These are phyloP conservation scores for Thermothelomyces thermophilus DNA, from an alignment of 2,329 filamentous ascomycete species.

Conservation along the genomic window DNA sequence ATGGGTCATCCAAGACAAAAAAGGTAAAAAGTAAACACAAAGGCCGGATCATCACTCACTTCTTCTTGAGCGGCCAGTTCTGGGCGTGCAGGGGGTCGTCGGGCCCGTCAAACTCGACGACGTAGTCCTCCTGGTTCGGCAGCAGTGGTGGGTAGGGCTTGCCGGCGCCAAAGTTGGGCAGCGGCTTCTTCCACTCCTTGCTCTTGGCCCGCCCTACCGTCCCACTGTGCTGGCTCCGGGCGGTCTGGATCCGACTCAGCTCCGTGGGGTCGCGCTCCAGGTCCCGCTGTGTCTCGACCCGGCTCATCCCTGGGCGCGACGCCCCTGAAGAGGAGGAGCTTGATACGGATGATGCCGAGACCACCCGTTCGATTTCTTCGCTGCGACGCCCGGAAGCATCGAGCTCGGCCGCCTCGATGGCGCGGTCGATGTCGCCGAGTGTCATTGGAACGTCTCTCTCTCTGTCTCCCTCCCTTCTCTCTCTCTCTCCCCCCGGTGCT, in stretches of 20 bases:
- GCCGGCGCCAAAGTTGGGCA: conserved; percentile 66
- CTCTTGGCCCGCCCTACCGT: conserved; percentile 58
- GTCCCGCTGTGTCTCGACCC: conserved; percentile 58
- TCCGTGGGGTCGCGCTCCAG: conserved; percentile 64
- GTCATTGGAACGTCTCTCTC: conserved; percentile 27
- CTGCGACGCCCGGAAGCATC: conserved; percentile 44
- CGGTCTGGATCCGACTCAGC: conserved; percentile 64
- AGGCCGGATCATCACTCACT: no score
- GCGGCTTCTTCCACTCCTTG: conserved; percentile 48
- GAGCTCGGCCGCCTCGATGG: conserved; percentile 47
- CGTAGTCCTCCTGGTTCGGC: conserved; percentile 67
- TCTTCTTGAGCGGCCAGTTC: conserved; percentile 78
- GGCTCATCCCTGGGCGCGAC: conserved; percentile 44
- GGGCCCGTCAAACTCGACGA: conserved; percentile 78
- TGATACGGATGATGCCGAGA: conserved; percentile 45
- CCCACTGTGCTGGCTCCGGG: conserved; percentile 60
- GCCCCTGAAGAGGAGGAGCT: conserved; percentile 42
- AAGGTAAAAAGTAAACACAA: no score
- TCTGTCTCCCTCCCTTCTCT: neutral
- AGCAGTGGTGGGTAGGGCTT: conserved; percentile 66
- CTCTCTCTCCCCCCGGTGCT: no score
- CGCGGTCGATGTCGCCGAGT: conserved; percentile 49
- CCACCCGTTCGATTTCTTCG: conserved; percentile 55
- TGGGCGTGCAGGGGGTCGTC: conserved; percentile 79
- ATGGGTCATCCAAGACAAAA: no score